Evolutionary conservation across 176 grass and related monocot species (phyloP).

Genomic region (Thalia dealbata): DNA sequence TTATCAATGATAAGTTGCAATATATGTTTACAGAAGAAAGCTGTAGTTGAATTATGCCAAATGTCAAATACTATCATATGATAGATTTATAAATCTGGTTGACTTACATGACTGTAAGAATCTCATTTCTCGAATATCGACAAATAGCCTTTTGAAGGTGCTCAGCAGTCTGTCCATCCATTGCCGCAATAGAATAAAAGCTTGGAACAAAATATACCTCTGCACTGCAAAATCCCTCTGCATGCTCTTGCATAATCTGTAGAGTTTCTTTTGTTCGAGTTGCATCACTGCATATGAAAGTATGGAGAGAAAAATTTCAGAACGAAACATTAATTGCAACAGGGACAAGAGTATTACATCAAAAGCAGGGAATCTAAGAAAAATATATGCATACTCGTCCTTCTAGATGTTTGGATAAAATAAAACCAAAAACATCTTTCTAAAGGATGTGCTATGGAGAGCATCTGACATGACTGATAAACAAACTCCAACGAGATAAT

Average conservation of each 20-base stretch:
- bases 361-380: neutral
- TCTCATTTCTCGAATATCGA: constrained; percentile 62
- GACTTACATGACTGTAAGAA: constrained; percentile 84
- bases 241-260: constrained; percentile 62
- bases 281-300: constrained; percentile 57
- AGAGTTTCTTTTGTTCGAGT: constrained; percentile 90
- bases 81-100: neutral
- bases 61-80: neutral
- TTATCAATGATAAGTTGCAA: constrained; percentile 15
- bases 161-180: constrained; percentile 88
- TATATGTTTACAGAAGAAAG: neutral
- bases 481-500: neutral
- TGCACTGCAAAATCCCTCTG: constrained; percentile 51
- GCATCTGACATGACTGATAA: neutral
- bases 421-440: neutral
- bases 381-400: neutral
- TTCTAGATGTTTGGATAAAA: neutral
- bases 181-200: constrained; percentile 91
- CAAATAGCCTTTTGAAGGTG: constrained; percentile 83
- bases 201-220: constrained; percentile 74
- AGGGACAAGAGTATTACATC: neutral
- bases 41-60: neutral
- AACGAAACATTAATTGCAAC: neutral
- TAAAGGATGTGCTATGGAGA: neutral
- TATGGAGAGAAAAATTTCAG: constrained; percentile 12